These are phyloP conservation scores for Westerdykella aurantiaca DNA, from an alignment of 2,329 filamentous ascomycete genomes.

Conservation along the genomic window DNA sequence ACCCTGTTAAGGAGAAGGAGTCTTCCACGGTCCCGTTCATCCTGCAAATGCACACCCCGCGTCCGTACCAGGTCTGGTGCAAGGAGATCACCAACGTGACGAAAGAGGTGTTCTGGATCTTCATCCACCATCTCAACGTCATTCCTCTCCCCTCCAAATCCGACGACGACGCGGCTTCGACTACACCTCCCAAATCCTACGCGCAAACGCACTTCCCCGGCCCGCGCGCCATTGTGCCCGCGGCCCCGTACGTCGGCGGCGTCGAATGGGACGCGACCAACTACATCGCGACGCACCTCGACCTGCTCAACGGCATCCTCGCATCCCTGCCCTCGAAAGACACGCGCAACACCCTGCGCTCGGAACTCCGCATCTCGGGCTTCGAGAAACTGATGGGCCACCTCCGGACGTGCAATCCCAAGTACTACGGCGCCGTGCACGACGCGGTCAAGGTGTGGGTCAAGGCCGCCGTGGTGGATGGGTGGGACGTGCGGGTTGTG, in stretches of 20 bases:
- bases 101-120: constrained; percentile 99
- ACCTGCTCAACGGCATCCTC: constrained; percentile 85
- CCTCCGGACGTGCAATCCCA: constrained; percentile 89
- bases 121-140: constrained; percentile 88
- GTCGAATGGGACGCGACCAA: constrained; percentile 99
- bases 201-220: constrained; percentile 71
- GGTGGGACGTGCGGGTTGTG: constrained; percentile 78
- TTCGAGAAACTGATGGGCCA: constrained; percentile 86
- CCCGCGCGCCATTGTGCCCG: constrained; percentile 82
- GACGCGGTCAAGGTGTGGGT: constrained; percentile 87
- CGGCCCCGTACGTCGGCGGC: constrained; percentile 91
- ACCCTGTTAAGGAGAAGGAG: constrained; percentile 66
- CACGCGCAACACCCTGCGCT: constrained; percentile 73
- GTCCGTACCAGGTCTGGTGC: constrained; percentile 90
- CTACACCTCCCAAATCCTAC: constrained; percentile 30
- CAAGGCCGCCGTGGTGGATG: constrained; percentile 76
- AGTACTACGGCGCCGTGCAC: constrained; percentile 91
- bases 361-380: constrained; percentile 72
- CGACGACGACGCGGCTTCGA: constrained; percentile 4
- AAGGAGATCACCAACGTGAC: constrained; percentile 89
- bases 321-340: constrained; percentile 66
- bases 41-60: constrained; percentile 75
- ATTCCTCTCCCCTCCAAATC: constrained; percentile 54
- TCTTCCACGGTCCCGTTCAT: constrained; percentile 79
- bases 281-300: constrained; percentile 86